Evolutionary conservation across 495 filamentous ascomycete genomes (phyloP), one percentile per base, ranked within the genome.

Genomic region (Xylaria nigripes): DNA sequence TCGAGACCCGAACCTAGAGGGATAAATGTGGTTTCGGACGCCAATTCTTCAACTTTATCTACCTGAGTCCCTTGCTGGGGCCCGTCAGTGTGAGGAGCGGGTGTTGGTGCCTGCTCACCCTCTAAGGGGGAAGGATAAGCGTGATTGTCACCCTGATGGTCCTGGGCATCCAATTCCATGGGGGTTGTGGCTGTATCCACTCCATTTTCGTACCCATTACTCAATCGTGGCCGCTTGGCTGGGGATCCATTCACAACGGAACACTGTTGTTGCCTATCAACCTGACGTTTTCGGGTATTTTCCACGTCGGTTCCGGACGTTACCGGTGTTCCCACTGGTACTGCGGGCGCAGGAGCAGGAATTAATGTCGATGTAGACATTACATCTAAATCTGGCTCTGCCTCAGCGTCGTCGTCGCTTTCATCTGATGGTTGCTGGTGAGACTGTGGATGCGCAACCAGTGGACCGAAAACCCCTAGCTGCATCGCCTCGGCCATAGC

Each of bases 41-140:
- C 76, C 55, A 91, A 77, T 30, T 83, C 77, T 45, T 70, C 65
- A 54, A 80, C 75, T 55, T 80, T 82, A 64, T 89, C 86, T 59
- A 84, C 77, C 71, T 89, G 86, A 45, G 86, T 86, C 66, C 82
- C 85, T 61, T 82, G 75, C 62, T 85, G 86, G 56, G 78, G 76
- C 48, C 86, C 86, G 54, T 77, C 81, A 42, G 81, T 84, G 66
- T 68, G 72, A 30, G 82, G 70, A 15, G 75, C 76, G 27, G 81
- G 76, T 27, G 80, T 82, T 48, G 71, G 66, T 44, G 69, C 74
- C 51, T 81, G 72, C 61, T 78, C 76, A 57, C 75, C 71, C 67
- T 76, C 76, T 34, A 74, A 70, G 52, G 79, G 76, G 30, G 78
- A 81, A 29, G 76, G 77, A 63, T 81, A 80, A 51, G 76, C 78